Evolutionary conservation across 164 flowering plant genomes (phyloP), one percentile per base, ranked within the genome.

Genomic region (Magnolia sinica): DNA sequence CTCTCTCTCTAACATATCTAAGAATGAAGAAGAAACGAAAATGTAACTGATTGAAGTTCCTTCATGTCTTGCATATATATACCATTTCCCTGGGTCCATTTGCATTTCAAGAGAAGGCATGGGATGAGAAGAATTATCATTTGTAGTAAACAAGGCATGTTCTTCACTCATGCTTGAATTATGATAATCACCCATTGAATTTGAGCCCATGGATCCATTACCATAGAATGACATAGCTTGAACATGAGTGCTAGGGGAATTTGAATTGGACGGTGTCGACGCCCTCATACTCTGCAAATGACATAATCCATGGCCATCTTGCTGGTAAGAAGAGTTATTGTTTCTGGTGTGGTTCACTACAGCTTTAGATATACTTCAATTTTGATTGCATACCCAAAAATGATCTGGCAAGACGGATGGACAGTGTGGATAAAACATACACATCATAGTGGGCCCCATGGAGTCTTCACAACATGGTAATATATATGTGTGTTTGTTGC

Each of bases 21-120:
- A 64, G 85, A 84, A 74, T 87, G 85, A 37, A 81, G 87, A 73
- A 81, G 61, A 76, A 88, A 91, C 24, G 93, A 86, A 74, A 87
- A 91, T 19, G 91, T 89, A 64, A 84, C 82, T 7, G 93, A 87
- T 19, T 81, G 93, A 75, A 93, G 95, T 31, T 91, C 96, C 49
- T 88, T 88, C 4, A 81, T 74, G 19, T 90, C 90, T 81, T 85
- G 91, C 50, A 83, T 82, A 24, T 24, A 24, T 24, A 29, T 71
- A 49, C 94, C 94, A 92, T 75, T 89, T 87, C 80, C 81, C 76
- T 70, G 76, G 77, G 71, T 81, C 81, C 68, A 75, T 76, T 80
- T 85, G 88, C 83, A 87, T 78, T 55, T 86, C 89, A 45, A 84
- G 73, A 70, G 92, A 86, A 78, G 87, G 83, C 85, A 86, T 83